phyloP scores from a whole-genome alignment of 768 basidiomycete genomes.

The Collybia mongolica region DNA sequence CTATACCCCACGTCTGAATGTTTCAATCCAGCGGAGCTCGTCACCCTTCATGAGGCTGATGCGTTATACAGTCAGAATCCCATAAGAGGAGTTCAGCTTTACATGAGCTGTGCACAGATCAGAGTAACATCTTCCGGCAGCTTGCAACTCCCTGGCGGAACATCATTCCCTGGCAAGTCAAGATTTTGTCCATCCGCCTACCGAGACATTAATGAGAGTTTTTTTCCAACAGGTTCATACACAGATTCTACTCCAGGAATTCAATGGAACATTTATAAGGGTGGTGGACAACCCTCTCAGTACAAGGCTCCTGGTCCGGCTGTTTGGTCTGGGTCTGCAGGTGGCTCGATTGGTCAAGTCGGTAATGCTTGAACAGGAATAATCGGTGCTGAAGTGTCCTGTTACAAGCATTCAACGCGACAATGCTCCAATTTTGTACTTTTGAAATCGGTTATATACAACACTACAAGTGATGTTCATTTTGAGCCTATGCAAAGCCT shows the following conservation, averaged over 20 bases:
- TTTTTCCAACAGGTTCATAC: slow-evolving; percentile 18
- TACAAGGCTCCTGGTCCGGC: slow-evolving; percentile 30
- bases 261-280: slow-evolving; percentile 28
- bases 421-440: background rate
- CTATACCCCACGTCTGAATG: slow-evolving; percentile 22
- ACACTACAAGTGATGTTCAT: too few species aligned
- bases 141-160: slow-evolving; percentile 23
- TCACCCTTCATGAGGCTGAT: slow-evolving; percentile 32
- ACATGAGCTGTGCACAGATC: slow-evolving; percentile 49
- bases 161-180: slow-evolving; percentile 25
- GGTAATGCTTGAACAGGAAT: slow-evolving; percentile 10
- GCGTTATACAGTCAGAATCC: slow-evolving; percentile 24
- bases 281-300: slow-evolving; percentile 13
- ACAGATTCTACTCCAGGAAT: slow-evolving; percentile 29
- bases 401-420: background rate
- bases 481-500: too few species aligned
- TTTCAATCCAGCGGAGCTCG: slow-evolving; percentile 32
- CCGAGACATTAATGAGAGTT: background rate
- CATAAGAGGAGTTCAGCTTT: slow-evolving; percentile 46
- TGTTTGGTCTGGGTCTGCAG: slow-evolving; percentile 28
- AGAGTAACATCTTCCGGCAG: slow-evolving; percentile 31
- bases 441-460: too few species aligned
- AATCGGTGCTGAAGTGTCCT: background rate
- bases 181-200: background rate
- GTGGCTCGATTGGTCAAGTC: slow-evolving; percentile 21